Percentiles rank a stretch among this genome's conserved stretches.
phyloP scores from a whole-genome alignment of 2,329 filamentous ascomycete genomes.

The Talaromyces rugulosus region DNA sequence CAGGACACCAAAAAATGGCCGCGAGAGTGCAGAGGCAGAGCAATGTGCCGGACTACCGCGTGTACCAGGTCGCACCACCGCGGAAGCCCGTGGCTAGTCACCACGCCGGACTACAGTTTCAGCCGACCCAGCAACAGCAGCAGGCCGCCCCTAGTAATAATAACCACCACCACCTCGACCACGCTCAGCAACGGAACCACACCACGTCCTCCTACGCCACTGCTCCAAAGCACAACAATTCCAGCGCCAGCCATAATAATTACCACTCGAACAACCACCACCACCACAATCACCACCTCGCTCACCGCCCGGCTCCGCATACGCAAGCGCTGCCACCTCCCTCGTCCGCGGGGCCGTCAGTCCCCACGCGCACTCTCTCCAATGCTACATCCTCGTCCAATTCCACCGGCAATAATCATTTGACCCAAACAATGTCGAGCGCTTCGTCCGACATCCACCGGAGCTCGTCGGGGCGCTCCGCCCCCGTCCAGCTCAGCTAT shows the following conservation, averaged over 20 bases:
- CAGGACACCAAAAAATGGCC: conserved; percentile 18
- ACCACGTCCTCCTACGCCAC: conserved; percentile 35
- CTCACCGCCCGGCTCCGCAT: conserved; percentile 22
- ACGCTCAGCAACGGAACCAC: conserved; percentile 26
- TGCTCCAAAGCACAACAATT: conserved; percentile 9
- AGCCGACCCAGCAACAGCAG: conserved; percentile 6
- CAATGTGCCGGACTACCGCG: conserved; percentile 34
- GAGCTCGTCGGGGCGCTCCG: conserved; percentile 76
- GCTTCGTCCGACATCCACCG: conserved; percentile 51
- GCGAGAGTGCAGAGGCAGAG: conserved; percentile 22
- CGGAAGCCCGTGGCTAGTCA: conserved; percentile 13
- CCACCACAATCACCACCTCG: conserved; percentile 18
- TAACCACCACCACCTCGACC: conserved; percentile 1
- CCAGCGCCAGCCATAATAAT: neutral
- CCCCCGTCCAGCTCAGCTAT: conserved; percentile 67
- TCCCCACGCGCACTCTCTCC: conserved; percentile 32
- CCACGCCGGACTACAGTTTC: conserved; percentile 16
- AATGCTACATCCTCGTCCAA: conserved; percentile 39
- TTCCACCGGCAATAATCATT: conserved; percentile 33
- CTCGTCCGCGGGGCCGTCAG: conserved; percentile 10
- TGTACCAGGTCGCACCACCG: conserved; percentile 22
- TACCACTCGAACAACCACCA: neutral
- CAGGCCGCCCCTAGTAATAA: conserved; percentile 8
- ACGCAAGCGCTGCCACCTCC: conserved; percentile 17
- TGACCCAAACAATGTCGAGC: conserved; percentile 24